Conservation (phyloP, 129 eudicot species). For the Kitagawia praeruptora region DNA sequence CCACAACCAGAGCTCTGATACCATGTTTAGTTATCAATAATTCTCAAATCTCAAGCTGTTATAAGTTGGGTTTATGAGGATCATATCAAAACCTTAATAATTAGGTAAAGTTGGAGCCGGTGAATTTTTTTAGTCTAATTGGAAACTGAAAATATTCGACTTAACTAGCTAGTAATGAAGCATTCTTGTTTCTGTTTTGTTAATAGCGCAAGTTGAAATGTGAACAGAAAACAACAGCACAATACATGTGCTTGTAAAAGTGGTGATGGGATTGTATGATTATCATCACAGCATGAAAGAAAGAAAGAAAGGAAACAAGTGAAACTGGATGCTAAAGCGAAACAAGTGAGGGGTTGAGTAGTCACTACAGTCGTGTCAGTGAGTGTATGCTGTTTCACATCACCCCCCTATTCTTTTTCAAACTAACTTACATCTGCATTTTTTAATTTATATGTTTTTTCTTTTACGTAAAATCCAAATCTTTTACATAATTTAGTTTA, state of each 20-base stretch:
- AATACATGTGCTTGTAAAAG: neutral
- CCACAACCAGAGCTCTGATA: no score
- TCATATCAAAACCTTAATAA: no score
- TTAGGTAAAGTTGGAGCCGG: no score
- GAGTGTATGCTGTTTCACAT: neutral
- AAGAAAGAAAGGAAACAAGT: neutral
- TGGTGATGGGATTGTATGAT: constrained; percentile 1
- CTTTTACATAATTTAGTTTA: no score
- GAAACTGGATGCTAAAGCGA: neutral
- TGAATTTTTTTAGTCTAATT: no score
- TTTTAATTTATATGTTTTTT: no score
- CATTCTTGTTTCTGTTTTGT: neutral
- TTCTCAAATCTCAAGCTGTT: no score
- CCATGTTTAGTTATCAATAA: no score
- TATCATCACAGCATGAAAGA: neutral
- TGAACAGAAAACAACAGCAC: neutral
- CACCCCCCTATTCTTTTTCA: neutral
- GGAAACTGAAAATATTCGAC: no score
- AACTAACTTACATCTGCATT: neutral
- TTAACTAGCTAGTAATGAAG: neutral
- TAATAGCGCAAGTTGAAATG: neutral
- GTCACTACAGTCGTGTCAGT: constrained; percentile 3
- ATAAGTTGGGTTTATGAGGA: no score
- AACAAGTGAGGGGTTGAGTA: neutral
- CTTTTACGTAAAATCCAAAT: no score